A percentile compares a stretch with the other conserved stretches of the same genome.
Evolutionary conservation across 352 stramenopile genomes (phyloP).

Genomic region (Phytophthora pini): DNA sequence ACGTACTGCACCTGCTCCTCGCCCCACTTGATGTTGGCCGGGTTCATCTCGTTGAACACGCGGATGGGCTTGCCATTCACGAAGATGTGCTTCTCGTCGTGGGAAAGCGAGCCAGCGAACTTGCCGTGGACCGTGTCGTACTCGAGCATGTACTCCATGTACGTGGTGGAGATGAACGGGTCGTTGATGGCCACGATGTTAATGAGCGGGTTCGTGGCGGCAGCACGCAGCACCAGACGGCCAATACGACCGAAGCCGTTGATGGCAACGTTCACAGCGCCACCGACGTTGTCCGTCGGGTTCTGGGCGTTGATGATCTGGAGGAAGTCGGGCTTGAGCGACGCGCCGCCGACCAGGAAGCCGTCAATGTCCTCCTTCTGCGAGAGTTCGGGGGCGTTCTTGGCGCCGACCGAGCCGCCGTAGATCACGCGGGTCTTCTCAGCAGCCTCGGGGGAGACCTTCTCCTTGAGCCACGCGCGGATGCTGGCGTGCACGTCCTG

Average conservation of each 20-base stretch:
- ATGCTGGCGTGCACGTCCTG: constrained; percentile 98
- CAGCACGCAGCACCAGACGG: constrained; percentile 95
- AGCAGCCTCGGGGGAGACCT: constrained; percentile 92
- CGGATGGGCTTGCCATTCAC: constrained; percentile 94
- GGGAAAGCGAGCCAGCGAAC: constrained; percentile 87
- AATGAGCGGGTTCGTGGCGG: constrained; percentile 86
- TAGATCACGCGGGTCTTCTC: constrained; percentile 97
- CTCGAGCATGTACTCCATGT: constrained; percentile 96
- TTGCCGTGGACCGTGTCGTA: constrained; percentile 94
- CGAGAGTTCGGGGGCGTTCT: constrained; percentile 94
- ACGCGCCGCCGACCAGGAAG: constrained; percentile 98
- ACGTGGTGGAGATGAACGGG: constrained; percentile 95
- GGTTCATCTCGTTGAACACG: constrained; percentile 95
- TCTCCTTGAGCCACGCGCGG: constrained; percentile 93
- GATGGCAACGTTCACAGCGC: constrained; percentile 95
- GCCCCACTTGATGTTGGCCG: constrained; percentile 94
- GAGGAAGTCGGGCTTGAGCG: constrained; percentile 97
- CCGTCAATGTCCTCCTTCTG: constrained; percentile 98
- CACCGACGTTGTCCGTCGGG: constrained; percentile 55
- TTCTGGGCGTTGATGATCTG: constrained; percentile 96
- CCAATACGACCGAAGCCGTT: constrained; percentile 99
- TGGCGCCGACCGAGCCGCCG: constrained; percentile 94
- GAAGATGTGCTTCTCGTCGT: constrained; percentile 88
- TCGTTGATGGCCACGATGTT: constrained; percentile 96
- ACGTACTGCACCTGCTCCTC: constrained; percentile 94